Evolutionary conservation across 2,329 filamentous ascomycete genomes (phyloP).

Genomic region (Hypomyces rosellus): DNA sequence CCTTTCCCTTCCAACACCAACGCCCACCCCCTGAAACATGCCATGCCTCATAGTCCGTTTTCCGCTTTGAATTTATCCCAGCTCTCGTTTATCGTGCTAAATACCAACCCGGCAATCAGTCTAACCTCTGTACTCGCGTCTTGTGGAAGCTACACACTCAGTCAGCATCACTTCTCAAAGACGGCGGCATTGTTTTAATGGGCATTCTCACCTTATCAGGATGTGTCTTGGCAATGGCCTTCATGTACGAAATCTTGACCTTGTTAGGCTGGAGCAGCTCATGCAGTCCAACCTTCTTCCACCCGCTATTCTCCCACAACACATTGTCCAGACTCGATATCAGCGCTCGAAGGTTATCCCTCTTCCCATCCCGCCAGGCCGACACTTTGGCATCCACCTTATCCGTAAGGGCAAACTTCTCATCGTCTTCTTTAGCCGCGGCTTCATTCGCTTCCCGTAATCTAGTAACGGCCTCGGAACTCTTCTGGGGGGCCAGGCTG

Average conservation of each 20-base stretch:
- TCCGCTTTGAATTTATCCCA: constrained; percentile 69
- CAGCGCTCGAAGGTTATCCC: constrained; percentile 84
- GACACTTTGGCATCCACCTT: constrained; percentile 73
- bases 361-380: constrained; percentile 83
- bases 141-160: constrained; percentile 48
- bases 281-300: constrained; percentile 94
- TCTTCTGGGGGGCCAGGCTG: constrained; percentile 39
- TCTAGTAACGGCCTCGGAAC: constrained; percentile 72
- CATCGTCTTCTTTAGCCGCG: constrained; percentile 80
- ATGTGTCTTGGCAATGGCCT: constrained; percentile 97
- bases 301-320: constrained; percentile 85
- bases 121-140: constrained; percentile 58
- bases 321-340: constrained; percentile 82
- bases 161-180: background rate
- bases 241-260: constrained; percentile 98
- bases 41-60: constrained; percentile 48
- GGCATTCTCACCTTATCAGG: constrained; percentile 74
- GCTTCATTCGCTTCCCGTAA: constrained; percentile 79
- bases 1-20: background rate
- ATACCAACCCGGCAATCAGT: constrained; percentile 60
- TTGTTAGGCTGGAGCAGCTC: constrained; percentile 89
- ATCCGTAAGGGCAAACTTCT: constrained; percentile 85
- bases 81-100: constrained; percentile 63
- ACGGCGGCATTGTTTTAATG: constrained; percentile 25
- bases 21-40: too few relatives aligned